Conservation (phyloP, 306 rosid species). For the Castanea crenata region DNA sequence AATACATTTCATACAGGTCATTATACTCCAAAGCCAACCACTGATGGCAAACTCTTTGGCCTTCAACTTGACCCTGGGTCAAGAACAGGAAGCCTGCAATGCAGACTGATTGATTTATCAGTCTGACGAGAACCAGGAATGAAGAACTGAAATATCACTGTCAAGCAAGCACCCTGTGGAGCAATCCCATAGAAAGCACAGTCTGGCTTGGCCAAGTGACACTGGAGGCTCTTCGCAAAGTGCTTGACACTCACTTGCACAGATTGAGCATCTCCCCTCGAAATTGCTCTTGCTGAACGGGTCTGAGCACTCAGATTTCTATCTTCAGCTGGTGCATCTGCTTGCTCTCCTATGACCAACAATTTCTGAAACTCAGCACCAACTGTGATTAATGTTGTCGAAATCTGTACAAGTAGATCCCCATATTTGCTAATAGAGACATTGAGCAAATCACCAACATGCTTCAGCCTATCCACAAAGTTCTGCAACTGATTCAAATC, state of each 20-base stretch:
- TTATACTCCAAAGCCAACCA: neutral
- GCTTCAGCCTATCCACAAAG: slow-evolving; percentile 90
- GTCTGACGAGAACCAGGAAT: slow-evolving; percentile 78
- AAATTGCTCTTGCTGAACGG: slow-evolving; percentile 59
- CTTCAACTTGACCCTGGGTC: slow-evolving; percentile 64
- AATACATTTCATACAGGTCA: neutral
- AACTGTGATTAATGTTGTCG: slow-evolving; percentile 72
- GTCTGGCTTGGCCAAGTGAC: slow-evolving; percentile 92
- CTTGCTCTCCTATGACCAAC: slow-evolving; percentile 70
- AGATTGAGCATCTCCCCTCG: slow-evolving; percentile 75
- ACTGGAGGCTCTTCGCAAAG: slow-evolving; percentile 85
- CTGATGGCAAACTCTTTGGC: slow-evolving; percentile 1
- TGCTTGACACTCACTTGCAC: slow-evolving; percentile 96
- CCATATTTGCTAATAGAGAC: slow-evolving; percentile 81
- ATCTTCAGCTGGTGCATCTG: slow-evolving; percentile 71
- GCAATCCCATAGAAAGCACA: slow-evolving; percentile 93
- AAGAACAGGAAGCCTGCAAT: slow-evolving; percentile 90
- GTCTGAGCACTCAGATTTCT: slow-evolving; percentile 72
- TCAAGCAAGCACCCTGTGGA: slow-evolving; percentile 78
- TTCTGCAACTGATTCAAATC: slow-evolving; percentile 80
- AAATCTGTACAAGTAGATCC: slow-evolving; percentile 75
- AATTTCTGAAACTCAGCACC: slow-evolving; percentile 84
- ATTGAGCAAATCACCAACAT: slow-evolving; percentile 70
- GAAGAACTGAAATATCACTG: slow-evolving; percentile 54
- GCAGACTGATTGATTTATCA: slow-evolving; percentile 91